Evolutionary conservation across 139 green algal species (phyloP).

Genomic region (Tetradesmus lagerheimii): DNA sequence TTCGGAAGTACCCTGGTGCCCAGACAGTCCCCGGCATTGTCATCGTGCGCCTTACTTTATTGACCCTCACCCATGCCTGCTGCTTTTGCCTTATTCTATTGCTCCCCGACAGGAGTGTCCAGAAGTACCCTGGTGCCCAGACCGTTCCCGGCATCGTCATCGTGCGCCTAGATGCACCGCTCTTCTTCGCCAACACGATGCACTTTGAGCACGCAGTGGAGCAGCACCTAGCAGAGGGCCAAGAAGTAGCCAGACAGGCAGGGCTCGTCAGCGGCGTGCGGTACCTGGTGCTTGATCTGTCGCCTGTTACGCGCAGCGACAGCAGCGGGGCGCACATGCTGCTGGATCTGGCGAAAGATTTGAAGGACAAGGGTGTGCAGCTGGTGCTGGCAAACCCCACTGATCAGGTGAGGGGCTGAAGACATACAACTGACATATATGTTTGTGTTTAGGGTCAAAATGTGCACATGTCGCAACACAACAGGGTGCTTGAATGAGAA

Average conservation of each 20-base stretch:
- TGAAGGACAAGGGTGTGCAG: slow-evolving; percentile 5
- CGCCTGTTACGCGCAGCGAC: slow-evolving; percentile 26
- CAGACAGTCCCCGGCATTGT: slow-evolving; percentile 15
- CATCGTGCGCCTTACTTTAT: background rate
- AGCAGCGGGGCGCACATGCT: slow-evolving; percentile 43
- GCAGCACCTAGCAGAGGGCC: background rate
- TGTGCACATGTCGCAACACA: too few relatives aligned
- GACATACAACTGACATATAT: too few relatives aligned
- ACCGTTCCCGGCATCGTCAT: slow-evolving; percentile 11
- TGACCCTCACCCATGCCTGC: too few relatives aligned
- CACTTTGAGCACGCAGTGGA: slow-evolving; percentile 34
- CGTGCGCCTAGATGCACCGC: slow-evolving; percentile 27
- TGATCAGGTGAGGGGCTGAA: background rate
- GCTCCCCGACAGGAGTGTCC: background rate
- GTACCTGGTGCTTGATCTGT: slow-evolving; percentile 34
- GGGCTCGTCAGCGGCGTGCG: slow-evolving; percentile 7
- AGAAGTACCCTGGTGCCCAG: slow-evolving; percentile 1
- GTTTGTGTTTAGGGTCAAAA: too few relatives aligned
- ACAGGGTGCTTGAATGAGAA: too few relatives aligned
- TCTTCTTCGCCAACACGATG: slow-evolving; percentile 20
- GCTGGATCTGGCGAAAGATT: slow-evolving; percentile 18
- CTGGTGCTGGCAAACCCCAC: slow-evolving; percentile 37
- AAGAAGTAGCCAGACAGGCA: background rate
- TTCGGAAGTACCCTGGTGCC: background rate
- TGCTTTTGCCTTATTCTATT: background rate